Evolutionary conservation across 495 filamentous ascomycete species (phyloP).

Genomic region (Neurospora tetraspora): DNA sequence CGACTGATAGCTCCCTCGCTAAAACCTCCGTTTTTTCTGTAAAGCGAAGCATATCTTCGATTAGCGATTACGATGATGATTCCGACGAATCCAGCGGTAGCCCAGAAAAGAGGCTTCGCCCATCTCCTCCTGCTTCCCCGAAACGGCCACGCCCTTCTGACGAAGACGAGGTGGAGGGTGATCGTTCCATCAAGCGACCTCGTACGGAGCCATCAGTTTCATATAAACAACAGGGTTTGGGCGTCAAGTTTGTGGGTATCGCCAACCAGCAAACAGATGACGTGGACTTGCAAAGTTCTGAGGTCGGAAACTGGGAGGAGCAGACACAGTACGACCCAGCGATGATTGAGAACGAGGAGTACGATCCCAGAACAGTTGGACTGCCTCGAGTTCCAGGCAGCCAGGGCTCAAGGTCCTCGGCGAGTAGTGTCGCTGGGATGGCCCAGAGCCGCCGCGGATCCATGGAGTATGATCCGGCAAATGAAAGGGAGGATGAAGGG

Average conservation of each 20-base stretch:
- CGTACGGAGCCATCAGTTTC: background rate
- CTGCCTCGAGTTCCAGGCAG: background rate
- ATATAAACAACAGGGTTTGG: background rate
- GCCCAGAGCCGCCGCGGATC: background rate
- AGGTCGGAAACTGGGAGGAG: background rate
- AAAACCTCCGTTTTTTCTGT: background rate
- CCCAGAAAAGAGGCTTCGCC: background rate
- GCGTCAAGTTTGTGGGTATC: background rate
- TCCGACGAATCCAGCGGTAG: background rate
- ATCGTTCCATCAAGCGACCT: background rate
- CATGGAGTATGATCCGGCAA: background rate
- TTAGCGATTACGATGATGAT: background rate
- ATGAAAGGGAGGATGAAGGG: background rate
- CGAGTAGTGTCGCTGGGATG: background rate
- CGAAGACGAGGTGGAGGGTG: background rate
- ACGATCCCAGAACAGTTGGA: background rate
- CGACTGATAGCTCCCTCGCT: background rate
- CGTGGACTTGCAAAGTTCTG: background rate
- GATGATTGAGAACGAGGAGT: background rate
- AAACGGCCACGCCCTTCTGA: background rate
- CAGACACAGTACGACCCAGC: background rate
- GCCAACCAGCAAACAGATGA: background rate
- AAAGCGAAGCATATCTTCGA: background rate
- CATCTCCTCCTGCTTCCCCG: background rate
- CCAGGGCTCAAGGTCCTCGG: background rate